Conservation (phyloP, 805 yeast species). For the Metschnikowia henanensis region DNA sequence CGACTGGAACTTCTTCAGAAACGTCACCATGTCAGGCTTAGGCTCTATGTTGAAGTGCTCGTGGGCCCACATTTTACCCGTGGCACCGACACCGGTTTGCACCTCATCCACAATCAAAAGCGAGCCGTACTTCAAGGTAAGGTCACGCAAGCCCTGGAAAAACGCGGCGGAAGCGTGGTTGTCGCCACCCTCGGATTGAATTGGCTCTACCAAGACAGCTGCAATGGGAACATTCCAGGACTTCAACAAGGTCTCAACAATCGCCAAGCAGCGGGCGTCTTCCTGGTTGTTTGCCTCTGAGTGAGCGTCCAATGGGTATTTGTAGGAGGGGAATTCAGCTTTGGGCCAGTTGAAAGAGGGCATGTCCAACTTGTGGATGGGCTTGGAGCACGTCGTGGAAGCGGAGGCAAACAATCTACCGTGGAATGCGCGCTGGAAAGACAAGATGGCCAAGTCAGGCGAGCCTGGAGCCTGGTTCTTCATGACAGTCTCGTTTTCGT, state of each 20-base stretch:
- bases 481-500: constrained; percentile 77
- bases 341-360: constrained; percentile 98
- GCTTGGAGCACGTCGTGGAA: constrained; percentile 90
- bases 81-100: constrained; percentile 88
- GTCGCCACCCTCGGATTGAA: constrained; percentile 91
- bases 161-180: constrained; percentile 77
- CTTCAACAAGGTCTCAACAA: constrained; percentile 68
- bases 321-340: constrained; percentile 84
- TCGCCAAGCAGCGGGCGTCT: constrained; percentile 77
- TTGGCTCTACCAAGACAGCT: constrained; percentile 87
- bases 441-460: constrained; percentile 80
- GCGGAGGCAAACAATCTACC: constrained; percentile 93
- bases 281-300: constrained; percentile 66
- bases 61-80: constrained; percentile 86
- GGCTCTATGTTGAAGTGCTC: constrained; percentile 77
- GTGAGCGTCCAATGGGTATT: constrained; percentile 77
- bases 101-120: constrained; percentile 82
- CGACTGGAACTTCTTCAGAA: constrained; percentile 86
- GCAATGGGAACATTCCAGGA: constrained; percentile 80
- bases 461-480: constrained; percentile 83
- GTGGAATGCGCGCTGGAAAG: constrained; percentile 89
- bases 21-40: constrained; percentile 82
- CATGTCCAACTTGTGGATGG: constrained; percentile 88
- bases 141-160: constrained; percentile 81
- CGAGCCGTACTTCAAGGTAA: constrained; percentile 69